Evolutionary conservation across 2,329 filamentous ascomycete genomes (phyloP), one percentile per base, ranked within the genome.

Genomic region (Colletotrichum musicola): DNA sequence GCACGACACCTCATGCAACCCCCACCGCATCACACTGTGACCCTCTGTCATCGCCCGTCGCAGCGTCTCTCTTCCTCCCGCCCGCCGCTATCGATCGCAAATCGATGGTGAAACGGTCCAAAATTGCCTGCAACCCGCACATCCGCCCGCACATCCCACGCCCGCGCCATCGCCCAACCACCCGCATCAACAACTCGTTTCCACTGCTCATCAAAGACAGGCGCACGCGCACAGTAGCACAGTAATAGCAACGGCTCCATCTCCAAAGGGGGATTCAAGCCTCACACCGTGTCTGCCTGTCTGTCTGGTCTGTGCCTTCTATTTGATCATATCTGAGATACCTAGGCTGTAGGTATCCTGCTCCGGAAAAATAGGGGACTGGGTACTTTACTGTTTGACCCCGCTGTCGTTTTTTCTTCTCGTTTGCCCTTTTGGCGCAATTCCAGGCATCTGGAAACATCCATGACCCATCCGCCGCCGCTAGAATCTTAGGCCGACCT

Each of bases 381-480:
- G 57, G 63, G 51, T 14, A 63, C 30, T 51, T 25, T 1, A 4
- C 22, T 25, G 22, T 25, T 57, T 50, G 46, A 51, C 54, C 64
- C 64, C 61, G 53, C 61, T 68, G 59, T 64, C 54, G 44, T 22
- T 35, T 53, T 49, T 59, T 64, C 25, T 46, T 38, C n/a, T 65
- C n/a, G 30, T 35, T 10, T 35, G 13, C 44, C 51, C 22, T 27
- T 35, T 35, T 10, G 30, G 30, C 59, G 20, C 20, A 22, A 30
- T 54, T 42, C 42, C 46, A 63, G 46, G 25, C 54, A 38, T 68
- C 65, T 68, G 65, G 65, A 68, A 68, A 64, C 65, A 64, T 68
- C 65, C 65, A 68, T 59, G 65, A 64, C 65, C 65, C 65, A 68
- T 65, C 60, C 30, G 65, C 42, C 60, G 61, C 65, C 60, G 61